Evolutionary conservation across 2,329 filamentous ascomycete species (phyloP).

Genomic region (Botrytis deweyae): DNA sequence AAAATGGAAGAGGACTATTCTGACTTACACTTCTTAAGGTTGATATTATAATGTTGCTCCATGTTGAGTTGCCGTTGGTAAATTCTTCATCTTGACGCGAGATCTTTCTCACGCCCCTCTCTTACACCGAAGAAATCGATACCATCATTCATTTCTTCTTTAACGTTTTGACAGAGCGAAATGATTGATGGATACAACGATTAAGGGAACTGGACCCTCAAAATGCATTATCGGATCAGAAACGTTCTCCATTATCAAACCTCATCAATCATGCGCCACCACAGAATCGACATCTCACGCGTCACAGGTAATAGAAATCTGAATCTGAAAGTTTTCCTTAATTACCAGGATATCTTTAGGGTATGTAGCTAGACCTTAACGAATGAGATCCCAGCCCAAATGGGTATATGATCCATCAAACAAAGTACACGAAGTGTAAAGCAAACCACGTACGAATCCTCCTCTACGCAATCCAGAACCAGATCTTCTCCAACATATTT

Average conservation of each 20-base stretch:
- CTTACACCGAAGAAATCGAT: background rate
- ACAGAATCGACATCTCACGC: background rate
- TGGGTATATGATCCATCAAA: slow-evolving; percentile 6
- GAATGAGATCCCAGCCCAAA: background rate
- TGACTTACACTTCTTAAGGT: background rate
- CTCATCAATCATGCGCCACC: background rate
- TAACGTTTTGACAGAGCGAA: background rate
- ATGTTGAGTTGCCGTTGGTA: background rate
- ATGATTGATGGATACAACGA: background rate
- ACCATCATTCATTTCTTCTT: background rate
- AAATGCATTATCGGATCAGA: background rate
- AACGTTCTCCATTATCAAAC: background rate
- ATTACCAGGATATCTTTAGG: slow-evolving; percentile 8
- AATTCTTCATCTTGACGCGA: background rate
- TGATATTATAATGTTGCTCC: background rate
- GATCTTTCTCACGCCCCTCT: background rate
- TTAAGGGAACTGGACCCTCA: background rate
- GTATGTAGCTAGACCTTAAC: background rate
- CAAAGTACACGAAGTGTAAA: slow-evolving; percentile 1
- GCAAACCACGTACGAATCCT: too few relatives aligned
- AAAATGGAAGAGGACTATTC: background rate
- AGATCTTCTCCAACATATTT: slow-evolving; percentile 45
- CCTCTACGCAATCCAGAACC: slow-evolving; percentile 48
- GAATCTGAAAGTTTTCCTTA: background rate
- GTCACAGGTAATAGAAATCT: background rate